Evolutionary conservation across 106 monocot genomes (phyloP), one percentile per base, ranked within the genome.

Genomic region (Posidonia australis): DNA sequence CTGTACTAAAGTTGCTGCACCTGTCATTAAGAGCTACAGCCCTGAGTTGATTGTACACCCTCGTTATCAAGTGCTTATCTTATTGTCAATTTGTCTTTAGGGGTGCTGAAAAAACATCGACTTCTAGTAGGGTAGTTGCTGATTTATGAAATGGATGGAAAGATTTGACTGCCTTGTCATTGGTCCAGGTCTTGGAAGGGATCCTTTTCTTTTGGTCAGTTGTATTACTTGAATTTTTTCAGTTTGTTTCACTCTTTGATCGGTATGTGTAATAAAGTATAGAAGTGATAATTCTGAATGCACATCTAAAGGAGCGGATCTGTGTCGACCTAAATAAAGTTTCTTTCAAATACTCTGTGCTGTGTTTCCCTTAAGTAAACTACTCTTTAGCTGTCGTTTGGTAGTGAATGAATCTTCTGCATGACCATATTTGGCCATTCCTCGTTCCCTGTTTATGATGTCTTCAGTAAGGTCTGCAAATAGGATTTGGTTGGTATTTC

Each of bases 1-100:
- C 55, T 96, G 94, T 58, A 96, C 94, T 65, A 96, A 78, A 82
- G 94, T 90, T 84, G 94, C 94, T 65, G 84, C 94, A 55, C 67
- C 90, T 28, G 94, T 96, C 11, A 90, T 96, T 48, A 96, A 96
- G 70, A 84, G 90, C 71, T 96, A 96, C 53, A 96, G 90, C 60
- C 94, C 94, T 54, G 94, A 96, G 70, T 68, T 96, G 72, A 96
- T 96, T 72, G 86, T 96, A 10, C 94, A 96, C 65, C 94, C 94
- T 55, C 68, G 57, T 63, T 64, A 22, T 19, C 60, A 5, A 9
- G 7, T 27, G 5, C 24, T 26, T 22, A 56, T 54, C 62, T 26
- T 30, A 58, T 49, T 64, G 44, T 17, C 32, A 36, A 58, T 44
- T 58, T 58, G 13, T 20, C 6, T 74, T 14, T 22, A 96, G 90